Conservation (phyloP, 2,329 filamentous ascomycete species). For the Camptophora hylomeconis region DNA sequence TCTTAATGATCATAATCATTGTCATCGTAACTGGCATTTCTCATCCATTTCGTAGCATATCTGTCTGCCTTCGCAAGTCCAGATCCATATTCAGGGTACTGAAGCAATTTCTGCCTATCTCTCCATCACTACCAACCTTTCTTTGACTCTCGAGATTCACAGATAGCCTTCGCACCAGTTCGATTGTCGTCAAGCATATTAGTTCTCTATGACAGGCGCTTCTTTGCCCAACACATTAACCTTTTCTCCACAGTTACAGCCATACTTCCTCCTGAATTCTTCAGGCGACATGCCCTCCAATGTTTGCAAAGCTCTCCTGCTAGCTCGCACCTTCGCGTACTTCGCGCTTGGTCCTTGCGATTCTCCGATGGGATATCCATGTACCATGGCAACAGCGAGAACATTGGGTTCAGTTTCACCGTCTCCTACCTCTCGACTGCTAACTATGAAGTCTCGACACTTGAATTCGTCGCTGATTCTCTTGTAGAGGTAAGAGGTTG, state of each 20-base stretch:
- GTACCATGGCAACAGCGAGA: conserved; percentile 29
- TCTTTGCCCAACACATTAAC: conserved; percentile 6
- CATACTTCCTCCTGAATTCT: conserved; percentile 51
- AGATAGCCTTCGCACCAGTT: too few species aligned
- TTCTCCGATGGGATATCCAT: conserved; percentile 48
- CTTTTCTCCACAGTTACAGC: conserved; percentile 15
- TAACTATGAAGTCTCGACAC: conserved; percentile 46
- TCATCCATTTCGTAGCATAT: too few species aligned
- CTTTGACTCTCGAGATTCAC: too few species aligned
- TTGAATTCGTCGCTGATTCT: conserved; percentile 51
- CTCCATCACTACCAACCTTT: too few species aligned
- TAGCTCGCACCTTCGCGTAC: conserved; percentile 55
- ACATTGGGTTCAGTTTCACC: conserved; percentile 27
- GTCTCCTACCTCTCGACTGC: conserved; percentile 14
- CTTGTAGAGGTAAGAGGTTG: conserved; percentile 58
- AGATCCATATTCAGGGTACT: too few species aligned
- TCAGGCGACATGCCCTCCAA: conserved; percentile 38
- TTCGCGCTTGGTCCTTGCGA: conserved; percentile 50
- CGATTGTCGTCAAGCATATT: too few species aligned
- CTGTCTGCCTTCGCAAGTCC: too few species aligned
- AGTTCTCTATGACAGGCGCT: too few species aligned
- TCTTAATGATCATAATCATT: too few species aligned
- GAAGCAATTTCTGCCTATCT: too few species aligned
- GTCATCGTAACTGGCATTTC: too few species aligned
- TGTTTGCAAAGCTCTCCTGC: conserved; percentile 25